Base-by-base conservation (phyloP, 805 yeast species). In the Metschnikowia aberdeeniae region DNA sequence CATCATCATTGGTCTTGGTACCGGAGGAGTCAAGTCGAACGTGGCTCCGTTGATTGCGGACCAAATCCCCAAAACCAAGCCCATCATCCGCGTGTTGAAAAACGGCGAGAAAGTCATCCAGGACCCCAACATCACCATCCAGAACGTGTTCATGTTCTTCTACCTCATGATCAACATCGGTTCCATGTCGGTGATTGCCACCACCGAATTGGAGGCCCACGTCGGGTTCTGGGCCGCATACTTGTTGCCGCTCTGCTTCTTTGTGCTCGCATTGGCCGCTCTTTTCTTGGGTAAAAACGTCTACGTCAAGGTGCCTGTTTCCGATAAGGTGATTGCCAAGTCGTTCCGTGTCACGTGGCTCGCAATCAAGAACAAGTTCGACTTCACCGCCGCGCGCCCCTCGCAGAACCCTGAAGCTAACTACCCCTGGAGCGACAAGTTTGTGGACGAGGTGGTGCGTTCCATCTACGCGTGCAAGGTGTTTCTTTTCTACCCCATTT, bases 11-110 rank as follows among this genome's bases (percentile, higher is more conserved):
- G 92, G 92, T 54, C 55, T 84, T 33, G 92, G 89, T 34, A 82
- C 93, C 28, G 93, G 93, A 58, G 84, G 89, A 55, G 86, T 86
- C 60, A 86, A 86, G 62, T 74, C 89, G 34, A 85, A 86, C 56
- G 80, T 86, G 27, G 78, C 89, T 5, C 84, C 86, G 14, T 72
- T 86, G 60, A 80, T 86, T 60, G 90, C 89, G 38, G 86, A 58
- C 49, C 62, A 61, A 44, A 59, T 70, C 48, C 74, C 73, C 45
- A 68, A 68, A 50, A 67, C 68, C 34, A 60, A 60, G 50, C 74
- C 75, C 19, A 45, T 59, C 29, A 66, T 70, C 48, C 67, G 59
- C 52, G 64, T 65, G 13, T 62, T 67, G 57, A 67, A 67, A 49
- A 51, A 59, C 19, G 75, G 75, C 47, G 73, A 68, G 57, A 56